phyloP scores from a whole-genome alignment of 495 filamentous ascomycete genomes.

The Penicillium parvum region DNA sequence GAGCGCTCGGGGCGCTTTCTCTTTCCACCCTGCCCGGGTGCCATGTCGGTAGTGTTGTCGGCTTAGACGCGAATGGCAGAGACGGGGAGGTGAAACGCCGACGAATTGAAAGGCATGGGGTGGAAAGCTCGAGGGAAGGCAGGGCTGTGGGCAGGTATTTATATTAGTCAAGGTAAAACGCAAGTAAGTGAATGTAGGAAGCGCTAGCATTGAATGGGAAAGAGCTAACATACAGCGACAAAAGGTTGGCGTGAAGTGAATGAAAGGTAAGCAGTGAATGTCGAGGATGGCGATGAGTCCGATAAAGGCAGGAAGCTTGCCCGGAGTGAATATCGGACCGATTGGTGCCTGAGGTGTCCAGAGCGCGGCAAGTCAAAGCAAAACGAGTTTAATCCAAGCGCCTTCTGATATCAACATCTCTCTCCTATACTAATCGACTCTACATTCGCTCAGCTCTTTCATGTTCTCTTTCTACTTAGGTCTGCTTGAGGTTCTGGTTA shows the following conservation, averaged over 20 bases:
- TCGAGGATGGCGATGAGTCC: neutral
- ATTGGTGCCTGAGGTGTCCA: conserved; percentile 19
- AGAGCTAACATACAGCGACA: conserved; percentile 15
- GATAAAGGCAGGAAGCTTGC: conserved; percentile 21
- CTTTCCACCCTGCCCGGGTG: conserved; percentile 52
- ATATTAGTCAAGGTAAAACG: neutral
- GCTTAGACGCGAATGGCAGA: conserved; percentile 27
- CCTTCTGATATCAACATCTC: too few species aligned
- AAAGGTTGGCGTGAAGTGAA: conserved; percentile 3
- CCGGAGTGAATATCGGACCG: conserved; percentile 14
- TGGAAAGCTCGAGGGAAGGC: conserved; percentile 20
- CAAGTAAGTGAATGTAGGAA: neutral
- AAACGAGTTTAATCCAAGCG: neutral
- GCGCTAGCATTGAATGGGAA: too few species aligned
- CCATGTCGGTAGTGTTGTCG: conserved; percentile 35
- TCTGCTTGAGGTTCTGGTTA: too few species aligned
- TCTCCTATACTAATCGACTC: too few species aligned
- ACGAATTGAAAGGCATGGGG: conserved; percentile 39
- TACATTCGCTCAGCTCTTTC: too few species aligned
- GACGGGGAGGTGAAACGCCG: conserved; percentile 23
- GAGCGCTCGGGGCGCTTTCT: conserved; percentile 54
- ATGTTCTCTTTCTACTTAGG: too few species aligned
- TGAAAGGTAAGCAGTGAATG: neutral
- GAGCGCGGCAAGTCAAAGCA: too few species aligned
- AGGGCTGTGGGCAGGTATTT: conserved; percentile 14